Base-by-base conservation (phyloP, 2,329 filamentous ascomycete species). In the Curvularia hawaiiensis region DNA sequence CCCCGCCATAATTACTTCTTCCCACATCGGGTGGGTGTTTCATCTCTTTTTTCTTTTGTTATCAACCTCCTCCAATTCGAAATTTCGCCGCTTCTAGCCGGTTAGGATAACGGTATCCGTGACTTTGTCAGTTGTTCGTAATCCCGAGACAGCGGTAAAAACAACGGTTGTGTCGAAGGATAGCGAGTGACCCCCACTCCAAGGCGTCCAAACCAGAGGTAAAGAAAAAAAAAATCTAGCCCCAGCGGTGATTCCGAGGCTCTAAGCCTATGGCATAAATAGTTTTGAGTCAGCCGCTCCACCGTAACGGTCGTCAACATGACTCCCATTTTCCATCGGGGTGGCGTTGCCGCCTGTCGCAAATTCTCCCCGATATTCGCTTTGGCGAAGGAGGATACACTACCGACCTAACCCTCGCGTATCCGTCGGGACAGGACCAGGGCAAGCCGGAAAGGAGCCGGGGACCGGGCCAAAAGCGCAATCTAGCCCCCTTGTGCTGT, bases 281-380 rank as follows among this genome's bases (percentile, higher is more conserved):
- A 50, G 54, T 41, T 51, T 22, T 54, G 54, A 57, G 35, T 57
- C 54, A 57, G 52, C 47, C 43, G 39, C 54, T 57, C 54, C 54
- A 57, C 50, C 20, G 7, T 4, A 26, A 18, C 31, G 31, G n/a
- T 38, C 22, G 50, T 47, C 11, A 44, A 52, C 46, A 53, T 54
- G 54, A 57, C 54, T 54, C 54, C 33, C 44, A 9, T 16, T 47
- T 14, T 20, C 14, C 18, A 33, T 33, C 44, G 44, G 44, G 3
- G 50, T 57, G 39, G 54, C 45, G 54, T 28, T 38, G 24, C 28
- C 16, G 1, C 12, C 47, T 16, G 47, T 30, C 16, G 35, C 47
- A 50, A 40, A 50, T 47, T 46, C 28, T 47, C 44, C 44, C 44
- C 44, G 44, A 28, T 47, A 47, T 47, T 47, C n/a, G 26, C 44